phyloP scores from a whole-genome alignment of 2,329 filamentous ascomycete species.

The Elsinoe perseae region DNA sequence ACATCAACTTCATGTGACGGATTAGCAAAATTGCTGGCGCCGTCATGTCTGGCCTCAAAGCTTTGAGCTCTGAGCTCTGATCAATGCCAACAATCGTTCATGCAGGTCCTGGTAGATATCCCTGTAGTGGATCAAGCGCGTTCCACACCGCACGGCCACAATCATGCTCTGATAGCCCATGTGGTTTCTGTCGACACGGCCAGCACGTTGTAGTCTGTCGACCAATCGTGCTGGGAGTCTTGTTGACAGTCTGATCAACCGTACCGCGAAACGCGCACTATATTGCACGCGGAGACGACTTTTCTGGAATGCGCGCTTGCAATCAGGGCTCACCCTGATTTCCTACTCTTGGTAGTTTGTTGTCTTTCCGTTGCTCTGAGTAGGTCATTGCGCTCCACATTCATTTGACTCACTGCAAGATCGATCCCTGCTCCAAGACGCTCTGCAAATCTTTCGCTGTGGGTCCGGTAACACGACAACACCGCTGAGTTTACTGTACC shows the following conservation, averaged over 20 bases:
- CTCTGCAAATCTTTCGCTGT: background rate
- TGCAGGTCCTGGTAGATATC: conserved; percentile 12
- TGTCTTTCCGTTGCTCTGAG: background rate
- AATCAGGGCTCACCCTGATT: background rate
- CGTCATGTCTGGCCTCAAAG: background rate
- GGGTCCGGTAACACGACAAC: background rate
- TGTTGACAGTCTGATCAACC: background rate
- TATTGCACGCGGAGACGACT: background rate
- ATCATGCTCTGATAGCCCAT: background rate
- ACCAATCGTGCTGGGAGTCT: background rate
- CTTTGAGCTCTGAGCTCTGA: background rate
- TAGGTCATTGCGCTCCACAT: background rate
- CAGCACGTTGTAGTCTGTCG: background rate
- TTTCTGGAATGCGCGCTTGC: background rate
- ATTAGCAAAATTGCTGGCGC: background rate
- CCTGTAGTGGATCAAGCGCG: background rate
- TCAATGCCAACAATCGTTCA: conserved; percentile 6
- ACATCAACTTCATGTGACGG: background rate
- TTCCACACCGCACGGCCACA: background rate
- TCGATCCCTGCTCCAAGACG: background rate
- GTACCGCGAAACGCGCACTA: background rate
- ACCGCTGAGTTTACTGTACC: background rate
- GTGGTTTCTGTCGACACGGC: background rate
- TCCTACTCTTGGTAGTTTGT: background rate
- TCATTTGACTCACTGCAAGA: background rate